Evolutionary conservation across 495 filamentous ascomycete genomes (phyloP).

Genomic region (Saxophila tyrrhenica): DNA sequence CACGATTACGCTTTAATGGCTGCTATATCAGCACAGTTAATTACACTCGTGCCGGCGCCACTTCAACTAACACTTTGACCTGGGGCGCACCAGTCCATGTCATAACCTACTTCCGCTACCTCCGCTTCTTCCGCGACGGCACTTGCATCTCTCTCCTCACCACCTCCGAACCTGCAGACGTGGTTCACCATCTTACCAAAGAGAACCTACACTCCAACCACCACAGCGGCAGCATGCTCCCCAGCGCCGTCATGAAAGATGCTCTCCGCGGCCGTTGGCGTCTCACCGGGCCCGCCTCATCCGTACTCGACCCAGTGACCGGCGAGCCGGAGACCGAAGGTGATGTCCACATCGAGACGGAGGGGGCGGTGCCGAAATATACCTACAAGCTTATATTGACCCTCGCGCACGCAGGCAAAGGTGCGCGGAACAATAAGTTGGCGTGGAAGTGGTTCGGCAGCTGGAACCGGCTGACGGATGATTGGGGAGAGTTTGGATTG

Average conservation of each 20-base stretch:
- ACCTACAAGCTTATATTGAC: conserved; percentile 67
- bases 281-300: conserved; percentile 32
- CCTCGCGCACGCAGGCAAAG: conserved; percentile 46
- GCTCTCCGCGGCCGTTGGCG: conserved; percentile 52
- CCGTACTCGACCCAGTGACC: conserved; percentile 6
- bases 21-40: conserved; percentile 95
- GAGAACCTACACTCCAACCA: conserved; percentile 31
- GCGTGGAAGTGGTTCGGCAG: conserved; percentile 85
- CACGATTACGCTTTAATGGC: conserved; percentile 84
- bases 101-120: conserved; percentile 94
- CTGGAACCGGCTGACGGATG: conserved; percentile 79
- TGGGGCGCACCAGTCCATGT: conserved; percentile 88
- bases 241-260: conserved; percentile 43
- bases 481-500: conserved; percentile 76
- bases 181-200: conserved; percentile 53
- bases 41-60: conserved; percentile 72
- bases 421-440: conserved; percentile 65
- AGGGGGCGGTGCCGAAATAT: conserved; percentile 66
- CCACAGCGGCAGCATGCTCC: conserved; percentile 28
- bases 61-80: conserved; percentile 41
- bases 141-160: conserved; percentile 65
- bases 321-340: conserved; percentile 40
- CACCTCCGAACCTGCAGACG: conserved; percentile 69
- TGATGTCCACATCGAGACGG: conserved; percentile 74
- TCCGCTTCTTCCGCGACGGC: conserved; percentile 89